Percentiles rank a stretch among this genome's conserved stretches.
These are phyloP conservation scores for Thalassiosira hispida DNA, from an alignment of 352 stramenopile species.

Conservation along the genomic window DNA sequence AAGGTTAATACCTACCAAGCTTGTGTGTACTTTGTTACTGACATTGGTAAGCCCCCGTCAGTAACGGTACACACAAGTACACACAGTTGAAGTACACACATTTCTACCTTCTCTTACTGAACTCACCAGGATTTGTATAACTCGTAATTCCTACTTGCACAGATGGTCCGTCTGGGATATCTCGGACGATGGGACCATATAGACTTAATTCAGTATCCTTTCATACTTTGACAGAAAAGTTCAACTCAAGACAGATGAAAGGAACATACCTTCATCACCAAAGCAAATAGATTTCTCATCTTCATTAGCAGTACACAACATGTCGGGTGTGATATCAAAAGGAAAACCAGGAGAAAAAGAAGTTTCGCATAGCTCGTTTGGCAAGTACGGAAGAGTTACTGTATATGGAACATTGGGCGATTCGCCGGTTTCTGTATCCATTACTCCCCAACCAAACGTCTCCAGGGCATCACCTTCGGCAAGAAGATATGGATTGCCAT, in stretches of 20 bases:
- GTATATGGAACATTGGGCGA: background rate
- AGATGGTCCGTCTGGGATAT: background rate
- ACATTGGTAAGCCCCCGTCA: too few relatives aligned
- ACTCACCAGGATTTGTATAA: too few relatives aligned
- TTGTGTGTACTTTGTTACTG: too few relatives aligned
- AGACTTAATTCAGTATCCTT: too few relatives aligned
- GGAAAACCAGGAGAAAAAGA: background rate
- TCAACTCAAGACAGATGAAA: too few relatives aligned
- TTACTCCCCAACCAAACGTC: constrained; percentile 11
- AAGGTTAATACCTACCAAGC: too few relatives aligned
- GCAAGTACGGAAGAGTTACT: background rate
- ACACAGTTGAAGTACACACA: too few relatives aligned
- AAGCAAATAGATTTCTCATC: background rate
- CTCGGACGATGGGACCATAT: background rate
- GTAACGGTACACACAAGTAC: too few relatives aligned
- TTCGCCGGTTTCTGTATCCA: background rate
- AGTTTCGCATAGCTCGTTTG: background rate
- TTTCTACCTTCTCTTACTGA: too few relatives aligned
- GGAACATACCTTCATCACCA: too few relatives aligned
- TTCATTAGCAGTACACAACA: constrained; percentile 1
- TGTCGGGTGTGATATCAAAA: background rate
- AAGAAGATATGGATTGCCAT: constrained; percentile 1
- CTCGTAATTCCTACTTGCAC: constrained; percentile 21
- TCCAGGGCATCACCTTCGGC: background rate
- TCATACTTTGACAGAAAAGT: too few relatives aligned